Percentiles rank a stretch among this genome's conserved stretches.
phyloP scores from a whole-genome alignment of 345 rosid species.

The Limnanthes douglasii region DNA sequence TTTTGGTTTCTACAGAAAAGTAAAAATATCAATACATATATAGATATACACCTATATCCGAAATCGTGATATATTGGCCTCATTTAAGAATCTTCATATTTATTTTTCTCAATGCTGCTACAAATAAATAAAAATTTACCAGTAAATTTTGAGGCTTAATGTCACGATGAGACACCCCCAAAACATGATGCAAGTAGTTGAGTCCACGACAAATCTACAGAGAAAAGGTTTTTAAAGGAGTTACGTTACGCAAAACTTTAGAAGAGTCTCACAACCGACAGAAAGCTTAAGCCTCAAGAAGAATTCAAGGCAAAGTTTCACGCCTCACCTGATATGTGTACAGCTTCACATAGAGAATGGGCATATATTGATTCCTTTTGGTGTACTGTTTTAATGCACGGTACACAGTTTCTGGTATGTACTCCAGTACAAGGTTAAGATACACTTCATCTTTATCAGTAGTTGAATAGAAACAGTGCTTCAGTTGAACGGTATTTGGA shows the following conservation, averaged over 20 bases:
- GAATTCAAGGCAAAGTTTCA: not conserved
- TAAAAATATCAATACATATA: too few species aligned
- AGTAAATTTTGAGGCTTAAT: slow-evolving; percentile 94
- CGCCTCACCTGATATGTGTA: slow-evolving; percentile 73
- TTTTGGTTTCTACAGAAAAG: not conserved
- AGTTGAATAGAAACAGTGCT: slow-evolving; percentile 85
- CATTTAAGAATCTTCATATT: too few species aligned
- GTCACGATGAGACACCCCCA: slow-evolving; percentile 95
- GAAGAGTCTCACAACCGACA: not conserved
- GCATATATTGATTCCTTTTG: slow-evolving; percentile 76
- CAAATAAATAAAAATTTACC: slow-evolving; percentile 22
- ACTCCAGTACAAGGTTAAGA: slow-evolving; percentile 92
- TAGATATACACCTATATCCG: too few species aligned
- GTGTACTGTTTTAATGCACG: slow-evolving; percentile 71
- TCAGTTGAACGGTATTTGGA: slow-evolving; percentile 79
- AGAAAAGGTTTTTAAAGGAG: slow-evolving; percentile 4
- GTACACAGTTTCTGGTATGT: slow-evolving; percentile 82
- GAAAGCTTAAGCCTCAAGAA: not conserved
- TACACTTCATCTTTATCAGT: slow-evolving; percentile 93
- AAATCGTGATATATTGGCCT: too few species aligned
- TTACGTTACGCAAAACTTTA: not conserved
- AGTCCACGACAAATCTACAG: slow-evolving; percentile 93
- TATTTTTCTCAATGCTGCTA: too few species aligned
- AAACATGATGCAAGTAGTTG: slow-evolving; percentile 68
- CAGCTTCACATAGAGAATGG: slow-evolving; percentile 85